Conservation (phyloP, 305 asterid species). For the Fraxinus floribunda region DNA sequence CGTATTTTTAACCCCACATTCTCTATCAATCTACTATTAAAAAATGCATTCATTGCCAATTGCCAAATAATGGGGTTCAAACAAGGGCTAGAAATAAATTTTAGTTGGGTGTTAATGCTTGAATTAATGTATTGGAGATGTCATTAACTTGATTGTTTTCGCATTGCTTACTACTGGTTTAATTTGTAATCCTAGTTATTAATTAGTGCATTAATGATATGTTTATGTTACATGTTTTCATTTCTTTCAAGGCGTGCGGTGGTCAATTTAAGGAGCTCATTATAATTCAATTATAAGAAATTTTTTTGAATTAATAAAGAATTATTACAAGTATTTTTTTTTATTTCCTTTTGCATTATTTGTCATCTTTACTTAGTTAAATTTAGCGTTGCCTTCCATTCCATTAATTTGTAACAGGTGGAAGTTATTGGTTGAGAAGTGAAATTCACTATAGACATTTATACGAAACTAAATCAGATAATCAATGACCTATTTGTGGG, state of each 20-base stretch:
- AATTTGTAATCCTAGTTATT: neutral
- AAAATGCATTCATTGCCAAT: no score
- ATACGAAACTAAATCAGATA: neutral
- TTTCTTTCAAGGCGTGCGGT: neutral
- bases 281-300: neutral
- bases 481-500: neutral
- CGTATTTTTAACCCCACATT: no score
- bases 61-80: no score
- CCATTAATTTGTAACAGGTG: neutral
- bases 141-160: neutral
- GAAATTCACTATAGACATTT: neutral
- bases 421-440: neutral
- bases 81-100: neutral
- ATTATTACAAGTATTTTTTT: neutral
- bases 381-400: neutral
- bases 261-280: neutral
- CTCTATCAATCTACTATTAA: no score
- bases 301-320: neutral
- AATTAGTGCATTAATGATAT: neutral
- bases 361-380: neutral
- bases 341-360: neutral
- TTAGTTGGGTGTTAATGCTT: neutral
- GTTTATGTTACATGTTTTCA: neutral
- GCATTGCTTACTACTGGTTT: neutral
- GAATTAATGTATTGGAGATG: neutral